Base-by-base conservation (phyloP, 805 yeast species). In the Candida mattraensis region DNA sequence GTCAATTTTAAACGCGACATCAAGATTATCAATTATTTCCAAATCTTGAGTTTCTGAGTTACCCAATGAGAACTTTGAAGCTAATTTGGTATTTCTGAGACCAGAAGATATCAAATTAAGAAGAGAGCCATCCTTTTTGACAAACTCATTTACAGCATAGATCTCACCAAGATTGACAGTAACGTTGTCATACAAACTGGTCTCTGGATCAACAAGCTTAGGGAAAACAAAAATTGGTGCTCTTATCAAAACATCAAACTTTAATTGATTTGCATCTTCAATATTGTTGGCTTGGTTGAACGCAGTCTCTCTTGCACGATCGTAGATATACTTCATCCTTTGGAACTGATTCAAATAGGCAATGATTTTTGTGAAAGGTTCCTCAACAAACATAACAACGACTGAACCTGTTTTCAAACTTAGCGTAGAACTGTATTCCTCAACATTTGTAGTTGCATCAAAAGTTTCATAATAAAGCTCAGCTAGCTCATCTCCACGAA, bases 161-260 rank as follows among this genome's bases (percentile, higher is more conserved):
- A 93, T 63, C 53, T 91, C 96, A 45, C 99, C 99, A 33, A 89
- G 67, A 48, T 86, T 77, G 12, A 83, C 76, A 0, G 83, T 78
- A 21, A 91, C 55, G 13, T 73, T 63, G 51, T 91, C 91, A 50
- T 72, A 77, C 3, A 62, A 49, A 20, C 63, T 63, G 2, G 50
- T 54, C 1, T 59, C 54, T 4, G 66, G 66, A 28, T 70, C 72
- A 3, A 70, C 64, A 0, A 74, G 44, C 35, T 70, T 70, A 0
- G 98, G 96, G 51, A 88, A 87, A 2, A 83, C 77, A 23, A 93
- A 66, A 7, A 83, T 83, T 0, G 99, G 99, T 1, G 97, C 87
- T 34, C 76, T 72, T 11, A 93, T 69, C 12, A 76, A 60, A 21
- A 94, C 61, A 49, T 89, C 84, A 54, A 89, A 74, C 45, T 80